Base-by-base conservation (phyloP, 2,329 filamentous ascomycete species). In the Colletotrichum agaves region DNA sequence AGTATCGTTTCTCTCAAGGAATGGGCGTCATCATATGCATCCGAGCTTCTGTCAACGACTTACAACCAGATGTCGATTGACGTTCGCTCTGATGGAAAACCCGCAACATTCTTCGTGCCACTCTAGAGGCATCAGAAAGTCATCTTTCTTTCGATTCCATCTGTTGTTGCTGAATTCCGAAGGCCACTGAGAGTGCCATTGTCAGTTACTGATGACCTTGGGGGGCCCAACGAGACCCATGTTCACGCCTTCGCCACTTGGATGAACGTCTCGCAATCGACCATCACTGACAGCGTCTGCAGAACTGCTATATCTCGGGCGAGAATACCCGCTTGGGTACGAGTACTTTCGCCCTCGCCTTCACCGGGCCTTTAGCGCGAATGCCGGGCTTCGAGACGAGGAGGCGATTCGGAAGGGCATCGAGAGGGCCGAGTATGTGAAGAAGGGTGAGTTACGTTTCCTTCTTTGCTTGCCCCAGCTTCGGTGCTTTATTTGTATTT, bases 301-400 rank as follows among this genome's bases (percentile, higher is more conserved):
- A 97, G 94, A 97, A 74, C 88, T 98, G 11, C 86, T 99, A 47
- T 90, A 91, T 74, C 84, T 98, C 13, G 94, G 95, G 37, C 88
- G 90, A 63, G 91, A 95, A 66, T 98, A 98, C 74, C 95, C 96
- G 1, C 84, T 92, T 15, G 96, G 96, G 52, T 97, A 81, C 71
- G 81, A 84, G 33, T 98, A 94, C 81, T 98, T 97, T 77, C 88
- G 91, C 11, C 87, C 89, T 7, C 88, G 94, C 2, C 82, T 98
- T 10, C 94, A 98, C 81, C 89, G 89, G 69, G 95, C 95, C 1
- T 99, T 98, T 80, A 88, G 90, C 72, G 88, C 89, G 52, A 93
- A 97, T 73, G 87, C 90, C 2, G 79, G 85, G 44, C 76, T 97
- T 65, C 85, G 82, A 2, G 89, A 96, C 72, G 91, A 95, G 70